Evolutionary conservation across 2,329 filamentous ascomycete genomes (phyloP), one percentile per base, ranked within the genome.

Genomic region (Penicillium italicum): DNA sequence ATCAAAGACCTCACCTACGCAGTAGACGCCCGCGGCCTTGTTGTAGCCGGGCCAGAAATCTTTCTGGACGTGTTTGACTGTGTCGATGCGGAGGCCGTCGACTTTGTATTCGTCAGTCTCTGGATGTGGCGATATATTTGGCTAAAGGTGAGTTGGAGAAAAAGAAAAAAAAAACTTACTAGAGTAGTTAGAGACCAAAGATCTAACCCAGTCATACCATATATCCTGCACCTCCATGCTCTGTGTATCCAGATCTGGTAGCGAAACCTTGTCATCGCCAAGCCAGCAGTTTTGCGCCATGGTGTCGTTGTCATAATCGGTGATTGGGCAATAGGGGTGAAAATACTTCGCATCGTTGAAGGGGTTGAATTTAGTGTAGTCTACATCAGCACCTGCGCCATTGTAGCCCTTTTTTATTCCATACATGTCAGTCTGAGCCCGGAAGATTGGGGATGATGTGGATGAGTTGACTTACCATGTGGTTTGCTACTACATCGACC

Each of bases 171-270:
- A 28, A 1, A 20, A 45, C 65, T 85, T 84, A 74, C 87, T 84
- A 18, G 75, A 76, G 65, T 87, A 41, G 14, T 26, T 41, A 8
- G 38, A 41, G 14, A 41, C 38, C 38, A 41, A 41, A 41, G 38
- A 41, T 26, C 67, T 69, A 62, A 89, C 76, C 87, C 86, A 89
- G n/a, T 74, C 69, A 51, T 82, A 74, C 67, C 82, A 83, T 3
- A 82, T 72, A 16, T 68, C 67, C 26, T 78, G 76, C 10, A 88
- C 80, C 1, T 70, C 68, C 0, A 72, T 50, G 30, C 76, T 74
- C 40, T 81, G 77, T 0, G 86, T 89, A 53, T 82, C 74, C 12
- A 89, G 69, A 60, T 89, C 86, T 0, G 85, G 84, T 0, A 89
- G 79, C 0, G 79, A 76, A n/a, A 83, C 79, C 16, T 75, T 77